Conservation (phyloP, 2,329 filamentous ascomycete genomes). For the Hypoxylon sp. region DNA sequence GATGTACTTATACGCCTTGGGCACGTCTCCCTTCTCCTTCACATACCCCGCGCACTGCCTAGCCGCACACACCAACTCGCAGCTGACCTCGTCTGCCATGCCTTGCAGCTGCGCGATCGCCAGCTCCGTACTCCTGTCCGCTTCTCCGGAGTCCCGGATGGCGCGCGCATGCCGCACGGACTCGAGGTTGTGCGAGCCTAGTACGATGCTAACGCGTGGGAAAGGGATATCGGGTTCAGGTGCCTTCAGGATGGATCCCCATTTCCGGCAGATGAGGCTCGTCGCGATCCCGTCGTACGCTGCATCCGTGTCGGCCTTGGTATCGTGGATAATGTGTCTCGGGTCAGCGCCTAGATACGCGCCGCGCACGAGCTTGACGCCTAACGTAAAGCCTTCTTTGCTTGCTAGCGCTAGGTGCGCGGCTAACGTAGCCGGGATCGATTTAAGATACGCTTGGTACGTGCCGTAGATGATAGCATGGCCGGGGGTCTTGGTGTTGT, state of each 20-base stretch:
- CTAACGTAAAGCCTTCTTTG: constrained; percentile 74
- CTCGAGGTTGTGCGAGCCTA: constrained; percentile 86
- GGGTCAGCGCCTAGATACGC: constrained; percentile 81
- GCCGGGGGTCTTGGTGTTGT: constrained; percentile 72
- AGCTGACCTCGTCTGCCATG: constrained; percentile 95
- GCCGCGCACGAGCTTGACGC: constrained; percentile 82
- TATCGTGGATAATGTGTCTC: constrained; percentile 78
- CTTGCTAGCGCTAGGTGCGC: constrained; percentile 72
- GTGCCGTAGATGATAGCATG: constrained; percentile 83
- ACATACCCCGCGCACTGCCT: constrained; percentile 19
- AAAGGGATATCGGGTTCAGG: constrained; percentile 59
- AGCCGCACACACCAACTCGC: constrained; percentile 64
- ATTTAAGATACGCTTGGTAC: constrained; percentile 83
- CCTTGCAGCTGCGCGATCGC: constrained; percentile 88
- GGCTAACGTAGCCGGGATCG: constrained; percentile 69
- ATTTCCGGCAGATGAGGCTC: constrained; percentile 75
- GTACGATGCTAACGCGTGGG: constrained; percentile 74
- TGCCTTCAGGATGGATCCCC: constrained; percentile 67
- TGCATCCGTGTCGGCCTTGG: constrained; percentile 77
- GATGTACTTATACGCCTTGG: constrained; percentile 74
- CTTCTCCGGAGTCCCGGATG: constrained; percentile 63
- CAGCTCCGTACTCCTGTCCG: constrained; percentile 60
- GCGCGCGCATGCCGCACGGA: constrained; percentile 73
- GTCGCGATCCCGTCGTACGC: constrained; percentile 81
- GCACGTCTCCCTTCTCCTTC: constrained; percentile 35